Conservation (phyloP, 305 asterid species). For the Withania somnifera region DNA sequence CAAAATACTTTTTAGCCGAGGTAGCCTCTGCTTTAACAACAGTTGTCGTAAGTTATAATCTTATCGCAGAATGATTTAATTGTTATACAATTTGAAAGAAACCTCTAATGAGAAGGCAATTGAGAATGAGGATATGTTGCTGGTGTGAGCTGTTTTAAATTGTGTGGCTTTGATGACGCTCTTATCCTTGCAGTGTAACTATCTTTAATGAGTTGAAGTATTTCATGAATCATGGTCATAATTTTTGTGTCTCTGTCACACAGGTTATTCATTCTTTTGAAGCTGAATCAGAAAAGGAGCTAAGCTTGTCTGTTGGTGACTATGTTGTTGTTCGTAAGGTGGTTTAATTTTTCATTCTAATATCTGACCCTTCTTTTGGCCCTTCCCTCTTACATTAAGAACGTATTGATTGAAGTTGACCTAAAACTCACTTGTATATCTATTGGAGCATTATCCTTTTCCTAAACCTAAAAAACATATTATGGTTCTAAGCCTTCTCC, state of each 20-base stretch:
- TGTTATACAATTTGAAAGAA: not conserved
- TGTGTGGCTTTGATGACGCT: not conserved
- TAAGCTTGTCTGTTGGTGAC: conserved; percentile 76
- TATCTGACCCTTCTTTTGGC: not conserved
- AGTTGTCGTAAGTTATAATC: not conserved
- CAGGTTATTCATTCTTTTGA: conserved; percentile 74
- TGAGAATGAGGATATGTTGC: not conserved
- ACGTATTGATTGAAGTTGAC: not conserved
- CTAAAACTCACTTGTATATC: not conserved
- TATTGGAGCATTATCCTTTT: not conserved
- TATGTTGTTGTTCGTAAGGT: conserved; percentile 89
- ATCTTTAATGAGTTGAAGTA: not conserved
- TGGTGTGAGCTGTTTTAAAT: not conserved
- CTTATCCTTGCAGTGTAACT: not conserved
- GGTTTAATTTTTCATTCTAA: not conserved
- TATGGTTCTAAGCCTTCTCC: not conserved
- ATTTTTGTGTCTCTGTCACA: not conserved
- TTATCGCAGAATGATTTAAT: not conserved
- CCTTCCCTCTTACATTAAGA: not conserved
- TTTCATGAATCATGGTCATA: not conserved
- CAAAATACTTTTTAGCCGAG: conserved; percentile 89
- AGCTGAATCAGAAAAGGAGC: conserved; percentile 75
- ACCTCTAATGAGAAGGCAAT: not conserved
- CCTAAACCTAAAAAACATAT: not conserved
- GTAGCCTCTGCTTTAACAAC: conserved; percentile 22